Evolutionary conservation across 352 stramenopile species (phyloP), one percentile per base, ranked within the genome.

Genomic region (Aphanomyces stellatus): DNA sequence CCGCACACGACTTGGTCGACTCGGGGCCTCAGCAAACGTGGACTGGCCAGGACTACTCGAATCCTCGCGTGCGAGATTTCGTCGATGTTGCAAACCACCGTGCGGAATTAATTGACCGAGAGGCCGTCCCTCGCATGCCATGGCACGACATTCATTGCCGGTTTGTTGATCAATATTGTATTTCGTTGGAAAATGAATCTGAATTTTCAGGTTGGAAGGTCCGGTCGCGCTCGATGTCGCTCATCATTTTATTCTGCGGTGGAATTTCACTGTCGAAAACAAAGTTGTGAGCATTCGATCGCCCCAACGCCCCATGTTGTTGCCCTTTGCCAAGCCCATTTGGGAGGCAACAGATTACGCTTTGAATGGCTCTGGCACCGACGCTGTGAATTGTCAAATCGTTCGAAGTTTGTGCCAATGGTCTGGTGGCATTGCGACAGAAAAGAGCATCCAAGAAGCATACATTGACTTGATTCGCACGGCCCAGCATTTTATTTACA

Each of bases 401-500:
- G 49, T 71, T 6, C 66, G 69, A 17, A 65, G 49, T 25, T 43
- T 61, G 37, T 49, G 56, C 28, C 48, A 33, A 24, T 74, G 69
- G 69, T 73, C 65, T 28, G 65, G 56, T 27, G 69, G 69, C 35
- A 41, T 69, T 33, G 51, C 49, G 51, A 68, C 73, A 4, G 76
- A 86, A 63, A 59, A 76, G 28, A 85, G 78, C 71, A 81, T 83
- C 49, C 75, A 81, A 37, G 46, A 72, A 37, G 71, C 75, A 3
- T 81, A 81, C 67, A 78, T 80, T 63, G 65, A 80, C 53, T 59
- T 76, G 19, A 86, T 86, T 64, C 51, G 53, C 15, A 51, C 63
- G 27, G 75, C 76, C 30, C 67, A 77, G 56, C 76, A 83, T 56
- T 79, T 65, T 63, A 77, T 87, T 19, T 87, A 87, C 63, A 85